A percentile compares a stretch with the other conserved stretches of the same genome.
Evolutionary conservation across 495 filamentous ascomycete species (phyloP).

Genomic region (Chaetomium cochliodes): DNA sequence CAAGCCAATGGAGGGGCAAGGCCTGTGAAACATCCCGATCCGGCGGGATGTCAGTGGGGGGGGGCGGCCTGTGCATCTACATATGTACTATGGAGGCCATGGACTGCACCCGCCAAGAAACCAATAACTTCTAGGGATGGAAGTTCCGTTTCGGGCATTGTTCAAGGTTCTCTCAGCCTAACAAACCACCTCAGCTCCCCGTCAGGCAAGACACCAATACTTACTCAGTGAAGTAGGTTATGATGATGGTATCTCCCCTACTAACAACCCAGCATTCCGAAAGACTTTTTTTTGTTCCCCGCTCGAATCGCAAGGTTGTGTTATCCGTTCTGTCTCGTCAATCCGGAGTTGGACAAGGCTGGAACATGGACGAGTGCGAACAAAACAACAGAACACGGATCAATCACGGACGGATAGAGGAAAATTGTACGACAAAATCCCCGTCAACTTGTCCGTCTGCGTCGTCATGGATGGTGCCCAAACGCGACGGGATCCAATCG

Average conservation of each 20-base stretch:
- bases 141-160: no score
- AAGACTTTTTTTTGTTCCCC: neutral
- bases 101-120: neutral
- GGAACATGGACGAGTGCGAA: neutral
- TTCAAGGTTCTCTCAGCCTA: neutral
- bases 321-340: neutral
- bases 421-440: conserved; percentile 3
- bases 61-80: no score
- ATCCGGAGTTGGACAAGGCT: conserved; percentile 1
- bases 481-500: conserved; percentile 22
- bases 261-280: neutral
- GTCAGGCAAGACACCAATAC: no score
- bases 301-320: no score
- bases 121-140: no score
- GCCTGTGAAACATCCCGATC: neutral
- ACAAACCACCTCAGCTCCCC: neutral
- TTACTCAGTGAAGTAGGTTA: no score
- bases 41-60: neutral
- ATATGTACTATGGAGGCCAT: no score
- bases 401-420: neutral
- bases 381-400: neutral
- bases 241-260: neutral
- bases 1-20: no score
- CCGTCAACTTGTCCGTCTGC: conserved; percentile 5
- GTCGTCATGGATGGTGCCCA: conserved; percentile 23